Conservation (phyloP, 331 rosid genomes). For the Saraca asoca region DNA sequence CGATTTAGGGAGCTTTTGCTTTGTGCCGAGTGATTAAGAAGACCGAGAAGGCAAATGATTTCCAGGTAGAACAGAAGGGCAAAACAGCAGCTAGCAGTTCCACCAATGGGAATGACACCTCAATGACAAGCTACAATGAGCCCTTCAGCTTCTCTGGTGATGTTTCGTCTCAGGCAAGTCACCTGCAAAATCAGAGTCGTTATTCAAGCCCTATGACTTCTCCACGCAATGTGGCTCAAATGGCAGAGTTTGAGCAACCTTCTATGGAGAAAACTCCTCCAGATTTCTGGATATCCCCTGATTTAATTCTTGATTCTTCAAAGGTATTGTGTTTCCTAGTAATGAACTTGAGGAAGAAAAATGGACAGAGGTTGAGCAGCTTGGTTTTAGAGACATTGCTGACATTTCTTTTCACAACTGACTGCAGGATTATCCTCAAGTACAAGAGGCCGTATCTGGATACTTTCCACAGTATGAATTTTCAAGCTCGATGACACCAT, state of each 20-base stretch:
- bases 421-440: slow-evolving; percentile 69
- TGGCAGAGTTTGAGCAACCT: slow-evolving; percentile 37
- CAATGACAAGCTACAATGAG: slow-evolving; percentile 39
- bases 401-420: slow-evolving; percentile 21
- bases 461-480: slow-evolving; percentile 28
- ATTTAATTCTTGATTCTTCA: slow-evolving; percentile 80
- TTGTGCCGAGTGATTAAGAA: slow-evolving; percentile 80
- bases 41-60: slow-evolving; percentile 60
- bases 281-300: slow-evolving; percentile 71
- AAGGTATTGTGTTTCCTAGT: slow-evolving; percentile 51
- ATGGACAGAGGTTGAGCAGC: not conserved
- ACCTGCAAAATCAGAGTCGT: slow-evolving; percentile 48
- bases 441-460: slow-evolving; percentile 35
- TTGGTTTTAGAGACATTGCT: slow-evolving; percentile 20
- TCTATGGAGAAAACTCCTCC: slow-evolving; percentile 43
- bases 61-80: slow-evolving; percentile 46
- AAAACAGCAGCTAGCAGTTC: slow-evolving; percentile 45
- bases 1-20: slow-evolving; percentile 73
- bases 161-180: slow-evolving; percentile 46
- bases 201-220: slow-evolving; percentile 55
- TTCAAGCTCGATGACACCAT: slow-evolving; percentile 43
- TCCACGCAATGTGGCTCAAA: slow-evolving; percentile 44
- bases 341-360: slow-evolving; percentile 1
- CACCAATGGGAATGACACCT: slow-evolving; percentile 41
- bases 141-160: slow-evolving; percentile 43